Conservation (phyloP, 2,329 filamentous ascomycete species). For the Sclerotinia minor region DNA sequence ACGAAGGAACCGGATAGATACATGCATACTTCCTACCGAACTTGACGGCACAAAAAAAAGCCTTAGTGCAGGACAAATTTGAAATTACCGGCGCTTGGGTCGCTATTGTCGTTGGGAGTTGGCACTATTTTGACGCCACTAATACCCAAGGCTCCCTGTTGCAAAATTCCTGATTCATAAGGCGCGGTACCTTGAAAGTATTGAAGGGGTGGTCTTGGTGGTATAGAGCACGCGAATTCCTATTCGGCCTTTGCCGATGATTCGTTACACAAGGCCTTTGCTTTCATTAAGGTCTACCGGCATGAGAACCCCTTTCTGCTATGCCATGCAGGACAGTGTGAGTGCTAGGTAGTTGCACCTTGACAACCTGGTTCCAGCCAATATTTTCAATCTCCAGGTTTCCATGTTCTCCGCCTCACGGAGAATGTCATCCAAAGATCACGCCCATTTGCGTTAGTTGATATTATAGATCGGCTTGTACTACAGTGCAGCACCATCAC, state of each 20-base stretch:
- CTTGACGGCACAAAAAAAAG: conserved; percentile 2
- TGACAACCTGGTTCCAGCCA: neutral
- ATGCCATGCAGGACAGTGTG: neutral
- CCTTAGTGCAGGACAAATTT: neutral
- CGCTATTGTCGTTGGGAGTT: neutral
- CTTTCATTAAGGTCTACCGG: neutral
- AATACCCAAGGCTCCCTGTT: neutral
- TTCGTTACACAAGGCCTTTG: conserved; percentile 9
- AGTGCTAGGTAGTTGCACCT: neutral
- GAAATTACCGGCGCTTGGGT: neutral
- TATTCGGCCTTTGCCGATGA: neutral
- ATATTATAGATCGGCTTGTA: neutral
- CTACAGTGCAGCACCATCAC: too few relatives aligned
- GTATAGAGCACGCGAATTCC: neutral
- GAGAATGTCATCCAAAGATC: neutral
- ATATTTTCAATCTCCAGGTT: neutral
- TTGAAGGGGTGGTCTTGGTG: neutral
- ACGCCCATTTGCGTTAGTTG: neutral
- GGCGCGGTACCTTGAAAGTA: too few relatives aligned
- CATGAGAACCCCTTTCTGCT: neutral
- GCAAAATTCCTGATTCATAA: neutral
- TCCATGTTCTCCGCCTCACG: neutral
- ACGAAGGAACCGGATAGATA: conserved; percentile 4
- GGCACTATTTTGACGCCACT: neutral
- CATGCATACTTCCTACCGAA: conserved; percentile 15